Conservation (phyloP, 495 filamentous ascomycete species). For the Annulohypoxylon moriforme region DNA sequence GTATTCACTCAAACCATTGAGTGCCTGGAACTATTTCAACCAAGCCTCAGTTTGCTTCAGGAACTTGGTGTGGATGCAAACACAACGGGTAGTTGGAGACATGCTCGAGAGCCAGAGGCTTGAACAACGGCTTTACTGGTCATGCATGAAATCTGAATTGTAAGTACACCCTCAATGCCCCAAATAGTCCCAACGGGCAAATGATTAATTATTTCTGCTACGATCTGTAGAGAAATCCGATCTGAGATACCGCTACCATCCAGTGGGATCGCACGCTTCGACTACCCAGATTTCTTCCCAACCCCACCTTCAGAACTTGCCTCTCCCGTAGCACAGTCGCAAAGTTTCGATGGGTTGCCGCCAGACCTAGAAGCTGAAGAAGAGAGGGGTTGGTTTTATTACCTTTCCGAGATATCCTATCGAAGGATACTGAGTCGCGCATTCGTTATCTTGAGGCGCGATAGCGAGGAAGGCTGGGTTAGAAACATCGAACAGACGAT, state of each 20-base stretch:
- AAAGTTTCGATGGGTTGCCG: background rate
- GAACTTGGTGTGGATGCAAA: constrained; percentile 8
- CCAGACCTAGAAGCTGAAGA: constrained; percentile 11
- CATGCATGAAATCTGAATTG: constrained; percentile 17
- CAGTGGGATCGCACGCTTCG: constrained; percentile 4
- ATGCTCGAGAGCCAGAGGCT: constrained; percentile 8
- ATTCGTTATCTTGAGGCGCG: background rate
- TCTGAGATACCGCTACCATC: constrained; percentile 9
- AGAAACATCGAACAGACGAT: constrained; percentile 1
- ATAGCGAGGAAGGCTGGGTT: constrained; percentile 11
- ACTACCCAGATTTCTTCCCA: constrained; percentile 9
- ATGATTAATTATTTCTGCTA: background rate
- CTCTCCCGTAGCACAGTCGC: background rate
- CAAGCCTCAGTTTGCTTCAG: constrained; percentile 8
- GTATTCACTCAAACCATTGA: constrained; percentile 7
- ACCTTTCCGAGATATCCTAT: constrained; percentile 10
- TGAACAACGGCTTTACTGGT: constrained; percentile 12
- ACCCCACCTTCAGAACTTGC: constrained; percentile 11
- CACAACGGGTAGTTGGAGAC: background rate
- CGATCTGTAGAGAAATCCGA: background rate
- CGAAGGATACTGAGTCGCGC: constrained; percentile 3
- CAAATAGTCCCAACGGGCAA: background rate
- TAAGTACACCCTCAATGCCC: background rate
- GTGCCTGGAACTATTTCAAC: constrained; percentile 11
- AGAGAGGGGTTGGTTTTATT: constrained; percentile 14